phyloP scores from a whole-genome alignment of 192 early-diverging fungal genomes.

The Backusella tarrabulga region DNA sequence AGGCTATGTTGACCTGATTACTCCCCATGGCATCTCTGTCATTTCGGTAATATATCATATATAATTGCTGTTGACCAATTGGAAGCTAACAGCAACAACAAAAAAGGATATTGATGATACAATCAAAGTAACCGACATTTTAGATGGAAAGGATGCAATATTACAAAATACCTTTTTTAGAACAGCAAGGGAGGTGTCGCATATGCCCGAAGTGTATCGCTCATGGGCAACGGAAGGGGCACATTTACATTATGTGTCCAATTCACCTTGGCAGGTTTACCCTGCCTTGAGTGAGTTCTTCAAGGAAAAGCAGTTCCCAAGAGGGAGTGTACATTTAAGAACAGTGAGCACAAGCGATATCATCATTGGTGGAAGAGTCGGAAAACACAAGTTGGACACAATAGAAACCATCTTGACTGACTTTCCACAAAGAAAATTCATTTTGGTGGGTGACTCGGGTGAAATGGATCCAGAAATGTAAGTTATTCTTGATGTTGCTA shows the following conservation, averaged over 20 bases:
- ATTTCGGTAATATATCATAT: constrained; percentile 53
- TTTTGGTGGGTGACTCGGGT: constrained; percentile 90
- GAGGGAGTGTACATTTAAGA: constrained; percentile 68
- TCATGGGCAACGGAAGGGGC: constrained; percentile 53
- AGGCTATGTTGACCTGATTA: constrained; percentile 61
- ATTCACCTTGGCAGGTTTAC: constrained; percentile 87
- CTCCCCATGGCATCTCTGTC: constrained; percentile 72
- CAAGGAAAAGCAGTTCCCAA: constrained; percentile 67
- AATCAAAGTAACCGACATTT: constrained; percentile 87
- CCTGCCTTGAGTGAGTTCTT: constrained; percentile 78
- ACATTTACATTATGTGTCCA: constrained; percentile 87
- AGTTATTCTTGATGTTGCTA: neutral
- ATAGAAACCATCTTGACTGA: constrained; percentile 41
- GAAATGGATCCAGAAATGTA: constrained; percentile 89
- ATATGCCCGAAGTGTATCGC: constrained; percentile 78
- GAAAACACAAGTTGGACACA: constrained; percentile 26
- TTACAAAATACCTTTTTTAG: constrained; percentile 70
- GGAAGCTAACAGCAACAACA: neutral
- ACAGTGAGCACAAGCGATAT: constrained; percentile 16
- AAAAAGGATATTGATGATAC: constrained; percentile 85
- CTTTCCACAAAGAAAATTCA: constrained; percentile 81
- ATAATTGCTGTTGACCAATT: neutral
- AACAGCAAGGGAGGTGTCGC: constrained; percentile 67
- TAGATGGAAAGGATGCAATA: constrained; percentile 64
- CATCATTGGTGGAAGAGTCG: constrained; percentile 20